Evolutionary conservation across 768 basidiomycete genomes (phyloP), one percentile per base, ranked within the genome.

Genomic region (Termitomyces sp.): DNA sequence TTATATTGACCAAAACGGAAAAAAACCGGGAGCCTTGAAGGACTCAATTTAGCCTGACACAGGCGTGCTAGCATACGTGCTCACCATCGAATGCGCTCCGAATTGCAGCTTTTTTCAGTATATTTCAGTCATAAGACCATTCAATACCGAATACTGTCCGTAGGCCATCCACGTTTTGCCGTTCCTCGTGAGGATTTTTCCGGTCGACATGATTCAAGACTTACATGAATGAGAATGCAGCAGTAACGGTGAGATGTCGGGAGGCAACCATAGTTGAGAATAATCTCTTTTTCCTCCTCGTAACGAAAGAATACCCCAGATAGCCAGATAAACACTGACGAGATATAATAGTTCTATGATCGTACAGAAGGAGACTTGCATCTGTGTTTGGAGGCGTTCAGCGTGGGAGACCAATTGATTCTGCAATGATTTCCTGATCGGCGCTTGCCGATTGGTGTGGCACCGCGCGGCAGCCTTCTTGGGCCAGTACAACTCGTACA

Each of bases 171-270:
- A 46, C 16, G 20, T 44, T 52, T 58, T 16, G 23, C 50, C 57
- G 57, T 30, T 43, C 5, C 23, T 33, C 28, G 20, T 35, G 40
- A 47, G 50, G n/a, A 7, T 26, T 58, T 57, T 20, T 51, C 57
- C 57, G 41, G 20, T 40, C 20, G 26, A 28, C 38, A 30, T 40
- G 38, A 16, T 30, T 35, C 18, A 8, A 40, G 13, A 40, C 28
- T 32, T 32, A 9, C 4, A 43, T 35, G 9, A 1, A 32, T 4
- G 20, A 41, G 20, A 43, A 13, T 7, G 10, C 33, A 46, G 26
- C n/a, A n/a, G 44, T 46, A 20, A 44, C 41, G 57, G 57, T 23
- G 46, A 52, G 57, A 58, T 58, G 9, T 58, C 57, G 57, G 57
- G 18, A 23, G n/a, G 28, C 40, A 20, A 53, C 12, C 8, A 6